Base-by-base conservation (phyloP, 306 rosid species). In the Arachis hypogaea region DNA sequence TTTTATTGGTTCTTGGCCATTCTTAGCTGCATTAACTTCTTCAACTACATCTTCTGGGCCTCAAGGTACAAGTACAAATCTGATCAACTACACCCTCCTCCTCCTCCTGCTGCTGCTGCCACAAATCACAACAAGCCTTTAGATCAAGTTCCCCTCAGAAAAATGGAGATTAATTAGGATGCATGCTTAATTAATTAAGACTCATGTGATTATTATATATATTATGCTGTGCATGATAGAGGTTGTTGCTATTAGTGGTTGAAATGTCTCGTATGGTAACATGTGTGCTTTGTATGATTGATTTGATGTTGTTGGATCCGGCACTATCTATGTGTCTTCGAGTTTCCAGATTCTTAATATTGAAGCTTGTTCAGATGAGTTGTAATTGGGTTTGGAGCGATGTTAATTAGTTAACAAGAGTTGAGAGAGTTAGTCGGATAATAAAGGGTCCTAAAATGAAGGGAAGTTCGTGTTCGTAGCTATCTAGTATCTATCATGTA, bases 1-100 rank as follows among this genome's bases (percentile, higher is more conserved):
- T 93, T 93, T 62, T 93, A 93, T 68, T 93, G 89, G 87, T 90
- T 93, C 74, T 78, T 93, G 77, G 96, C 98, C 9, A 79, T 75
- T 2, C 89, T 93, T 29, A 90, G 98, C 64, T 50, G 83, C 65
- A 76, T 93, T 14, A 90, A 93, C 80, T 88, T 93, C 47, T 74
- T 83, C 28, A 84, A 80, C 82, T 93, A 85, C 79, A 75, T 93
- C 9, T 88, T 78, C 47, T 90, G 90, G 87, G 93, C 95, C 30
- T 73, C 82, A 0, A 45, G 88, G 68, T 93, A 93, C 85, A 85
- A 90, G 80, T 93, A 90, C 85, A 90, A 88, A 73, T 14, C 80
- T n/a, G 88, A 87, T 51, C 87, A 76, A 9, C 74, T 33, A 33
- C 4, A 33, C 4, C 38, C 3, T 33, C 4, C 4, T 33, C 4